Conservation (phyloP, 805 yeast genomes). For the Monosporozyma aquatica region DNA sequence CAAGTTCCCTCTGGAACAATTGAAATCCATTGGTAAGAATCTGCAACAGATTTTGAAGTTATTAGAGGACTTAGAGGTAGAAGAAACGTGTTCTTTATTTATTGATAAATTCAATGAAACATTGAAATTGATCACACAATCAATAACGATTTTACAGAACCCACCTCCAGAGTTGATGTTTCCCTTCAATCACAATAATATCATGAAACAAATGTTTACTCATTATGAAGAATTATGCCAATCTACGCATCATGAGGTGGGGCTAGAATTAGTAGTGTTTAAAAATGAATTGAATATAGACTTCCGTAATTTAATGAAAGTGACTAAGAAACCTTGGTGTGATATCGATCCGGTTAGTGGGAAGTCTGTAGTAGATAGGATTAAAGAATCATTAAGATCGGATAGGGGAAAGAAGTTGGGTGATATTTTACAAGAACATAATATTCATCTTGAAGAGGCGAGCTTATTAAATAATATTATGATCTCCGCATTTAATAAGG, state of each 20-base stretch:
- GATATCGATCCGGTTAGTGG: slow-evolving; percentile 38
- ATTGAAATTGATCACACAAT: slow-evolving; percentile 15
- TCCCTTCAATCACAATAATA: slow-evolving; percentile 42
- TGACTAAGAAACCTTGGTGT: slow-evolving; percentile 57
- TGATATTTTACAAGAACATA: slow-evolving; percentile 34
- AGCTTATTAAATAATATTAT: slow-evolving; percentile 29
- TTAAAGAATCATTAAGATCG: slow-evolving; percentile 45
- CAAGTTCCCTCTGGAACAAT: slow-evolving; percentile 37
- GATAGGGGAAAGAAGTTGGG: slow-evolving; percentile 34
- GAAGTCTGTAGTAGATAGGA: slow-evolving; percentile 47
- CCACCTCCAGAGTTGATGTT: slow-evolving; percentile 50
- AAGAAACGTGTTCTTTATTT: slow-evolving; percentile 31
- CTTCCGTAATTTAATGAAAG: slow-evolving; percentile 40
- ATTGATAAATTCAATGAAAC: slow-evolving; percentile 14
- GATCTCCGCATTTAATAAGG: slow-evolving; percentile 29
- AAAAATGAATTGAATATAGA: slow-evolving; percentile 59
- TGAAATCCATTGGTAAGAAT: slow-evolving; percentile 27
- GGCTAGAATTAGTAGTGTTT: slow-evolving; percentile 49
- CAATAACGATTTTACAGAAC: slow-evolving; percentile 32
- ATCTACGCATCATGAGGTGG: slow-evolving; percentile 31
- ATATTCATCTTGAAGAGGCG: slow-evolving; percentile 28
- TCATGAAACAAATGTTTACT: slow-evolving; percentile 41
- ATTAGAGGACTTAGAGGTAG: slow-evolving; percentile 33
- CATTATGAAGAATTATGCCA: slow-evolving; percentile 23
- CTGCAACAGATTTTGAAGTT: slow-evolving; percentile 12